phyloP scores from a whole-genome alignment of 495 filamentous ascomycete species.

The Halenospora varia region DNA sequence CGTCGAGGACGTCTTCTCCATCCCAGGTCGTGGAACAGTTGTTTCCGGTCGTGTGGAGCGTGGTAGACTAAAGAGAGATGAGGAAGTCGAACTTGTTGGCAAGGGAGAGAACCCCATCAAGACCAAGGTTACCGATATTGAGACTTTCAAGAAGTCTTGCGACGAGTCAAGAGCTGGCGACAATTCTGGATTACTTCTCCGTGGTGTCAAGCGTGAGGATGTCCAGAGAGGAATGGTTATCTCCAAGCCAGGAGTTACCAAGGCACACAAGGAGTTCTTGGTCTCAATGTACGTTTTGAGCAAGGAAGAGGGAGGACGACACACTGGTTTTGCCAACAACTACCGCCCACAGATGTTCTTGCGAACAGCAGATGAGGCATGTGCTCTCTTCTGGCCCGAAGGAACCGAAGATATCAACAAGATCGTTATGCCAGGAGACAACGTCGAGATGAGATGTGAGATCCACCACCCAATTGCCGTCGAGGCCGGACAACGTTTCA shows the following conservation, averaged over 20 bases:
- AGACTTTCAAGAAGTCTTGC: conserved; percentile 99
- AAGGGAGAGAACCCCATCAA: conserved; percentile 74
- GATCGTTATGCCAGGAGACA: conserved; percentile 96
- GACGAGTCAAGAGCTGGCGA: conserved; percentile 91
- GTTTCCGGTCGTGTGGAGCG: conserved; percentile 97
- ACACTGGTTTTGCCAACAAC: conserved; percentile 88
- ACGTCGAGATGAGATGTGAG: conserved; percentile 89
- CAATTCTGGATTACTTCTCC: conserved; percentile 96
- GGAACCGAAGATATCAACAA: conserved; percentile 61
- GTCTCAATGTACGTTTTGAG: conserved; percentile 93
- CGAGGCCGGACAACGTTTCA: conserved; percentile 89
- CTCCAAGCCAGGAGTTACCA: conserved; percentile 69
- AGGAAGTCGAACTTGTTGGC: conserved; percentile 90
- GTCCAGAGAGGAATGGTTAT: conserved; percentile 91
- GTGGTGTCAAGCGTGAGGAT: conserved; percentile 92
- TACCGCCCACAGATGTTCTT: conserved; percentile 96
- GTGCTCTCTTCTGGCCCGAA: conserved; percentile 75
- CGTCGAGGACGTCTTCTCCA: conserved; percentile 98
- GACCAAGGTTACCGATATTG: conserved; percentile 98
- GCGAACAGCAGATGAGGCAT: conserved; percentile 89
- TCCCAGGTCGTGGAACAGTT: conserved; percentile 94
- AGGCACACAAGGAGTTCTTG: conserved; percentile 85
- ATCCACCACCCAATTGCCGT: conserved; percentile 78
- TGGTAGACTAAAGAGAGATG: conserved; percentile 84
- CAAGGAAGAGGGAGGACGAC: conserved; percentile 96